Evolutionary conservation across 83 land plant species (phyloP).

Genomic region (Picea abies): DNA sequence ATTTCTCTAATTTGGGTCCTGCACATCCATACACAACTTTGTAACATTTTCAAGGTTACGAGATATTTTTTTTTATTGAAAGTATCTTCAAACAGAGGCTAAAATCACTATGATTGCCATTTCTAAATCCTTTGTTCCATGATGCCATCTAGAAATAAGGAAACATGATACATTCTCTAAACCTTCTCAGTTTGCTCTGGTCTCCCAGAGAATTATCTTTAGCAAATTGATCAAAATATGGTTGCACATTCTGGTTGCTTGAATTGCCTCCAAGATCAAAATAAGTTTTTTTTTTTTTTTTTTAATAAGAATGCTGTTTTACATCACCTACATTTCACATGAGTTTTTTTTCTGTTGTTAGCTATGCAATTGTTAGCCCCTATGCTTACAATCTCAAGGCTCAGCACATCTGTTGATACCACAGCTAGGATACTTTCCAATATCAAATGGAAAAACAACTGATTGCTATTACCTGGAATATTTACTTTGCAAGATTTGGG

Average conservation of each 20-base stretch:
- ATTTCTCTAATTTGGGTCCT: too few species aligned
- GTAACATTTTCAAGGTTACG: too few species aligned
- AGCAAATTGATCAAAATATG: not conserved
- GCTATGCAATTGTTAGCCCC: not conserved
- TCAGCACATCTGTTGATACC: not conserved
- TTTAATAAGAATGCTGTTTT: not conserved
- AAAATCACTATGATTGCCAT: not conserved
- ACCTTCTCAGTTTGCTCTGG: too few species aligned
- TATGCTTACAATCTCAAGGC: not conserved
- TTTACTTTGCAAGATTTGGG: not conserved
- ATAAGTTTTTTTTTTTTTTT: not conserved
- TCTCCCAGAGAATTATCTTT: not conserved
- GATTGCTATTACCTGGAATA: not conserved
- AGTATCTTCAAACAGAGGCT: not conserved
- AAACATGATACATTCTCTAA: too few species aligned
- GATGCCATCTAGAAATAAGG: too few species aligned
- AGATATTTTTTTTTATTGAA: not conserved
- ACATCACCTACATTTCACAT: not conserved
- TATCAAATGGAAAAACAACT: not conserved
- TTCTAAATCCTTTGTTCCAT: too few species aligned
- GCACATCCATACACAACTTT: too few species aligned
- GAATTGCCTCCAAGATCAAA: not conserved
- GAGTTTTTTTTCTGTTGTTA: not conserved
- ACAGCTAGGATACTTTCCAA: not conserved
- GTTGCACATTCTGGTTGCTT: not conserved